These are phyloP conservation scores for Theileria annulata DNA, from an alignment of 169 alveolate species.

Conservation along the genomic window DNA sequence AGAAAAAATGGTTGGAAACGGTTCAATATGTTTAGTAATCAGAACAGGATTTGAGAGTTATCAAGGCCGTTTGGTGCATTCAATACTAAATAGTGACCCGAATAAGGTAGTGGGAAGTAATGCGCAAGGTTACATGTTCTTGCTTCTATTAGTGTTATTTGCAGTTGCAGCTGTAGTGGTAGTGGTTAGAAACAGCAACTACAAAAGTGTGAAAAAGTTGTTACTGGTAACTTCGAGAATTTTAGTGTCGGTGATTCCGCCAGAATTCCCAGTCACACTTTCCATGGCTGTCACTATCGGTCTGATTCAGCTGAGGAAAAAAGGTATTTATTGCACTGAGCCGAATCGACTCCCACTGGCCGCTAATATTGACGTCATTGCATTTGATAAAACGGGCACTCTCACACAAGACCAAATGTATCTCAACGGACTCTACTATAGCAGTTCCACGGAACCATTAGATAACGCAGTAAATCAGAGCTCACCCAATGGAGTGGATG, in stretches of 20 bases:
- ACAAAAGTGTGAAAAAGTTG: constrained; percentile 77
- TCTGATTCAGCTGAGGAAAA: constrained; percentile 86
- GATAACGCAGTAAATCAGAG: background rate
- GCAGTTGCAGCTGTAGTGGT: constrained; percentile 91
- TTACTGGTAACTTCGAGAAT: constrained; percentile 93
- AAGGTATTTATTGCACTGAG: constrained; percentile 95
- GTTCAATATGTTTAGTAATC: constrained; percentile 70
- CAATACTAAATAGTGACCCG: constrained; percentile 92
- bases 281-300: constrained; percentile 96
- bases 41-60: constrained; percentile 87
- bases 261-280: constrained; percentile 97
- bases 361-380: constrained; percentile 88
- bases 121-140: constrained; percentile 91
- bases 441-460: background rate
- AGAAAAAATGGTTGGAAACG: constrained; percentile 47
- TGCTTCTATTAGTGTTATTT: constrained; percentile 87
- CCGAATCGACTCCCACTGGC: constrained; percentile 98
- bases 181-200: constrained; percentile 80
- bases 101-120: constrained; percentile 85
- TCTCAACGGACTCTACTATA: constrained; percentile 77
- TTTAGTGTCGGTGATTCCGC: constrained; percentile 97
- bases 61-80: constrained; percentile 95
- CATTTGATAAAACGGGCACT: constrained; percentile 99
- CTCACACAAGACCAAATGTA: constrained; percentile 91
- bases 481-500: background rate